phyloP scores from a whole-genome alignment of 2,329 filamentous ascomycete genomes.

The Pyricularia grisea region DNA sequence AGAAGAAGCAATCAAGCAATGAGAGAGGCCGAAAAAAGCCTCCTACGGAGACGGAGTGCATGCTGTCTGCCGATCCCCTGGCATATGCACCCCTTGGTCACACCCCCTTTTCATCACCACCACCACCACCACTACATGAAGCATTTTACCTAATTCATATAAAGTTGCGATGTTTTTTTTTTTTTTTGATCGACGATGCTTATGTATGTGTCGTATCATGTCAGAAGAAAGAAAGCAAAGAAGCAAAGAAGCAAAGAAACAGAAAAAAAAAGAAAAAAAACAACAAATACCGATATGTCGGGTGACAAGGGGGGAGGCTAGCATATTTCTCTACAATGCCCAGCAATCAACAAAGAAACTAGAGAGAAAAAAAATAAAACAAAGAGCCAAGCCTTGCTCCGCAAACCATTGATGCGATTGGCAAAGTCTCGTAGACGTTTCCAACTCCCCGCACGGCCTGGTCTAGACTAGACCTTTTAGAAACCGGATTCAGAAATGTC shows the following conservation, averaged over 20 bases:
- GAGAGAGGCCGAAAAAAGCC: neutral
- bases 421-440: neutral
- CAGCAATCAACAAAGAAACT: neutral
- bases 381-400: neutral
- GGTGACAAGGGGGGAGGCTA: neutral
- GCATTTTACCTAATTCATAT: neutral
- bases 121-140: neutral
- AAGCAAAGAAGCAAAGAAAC: too few species aligned
- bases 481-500: too few species aligned
- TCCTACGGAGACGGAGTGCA: too few species aligned
- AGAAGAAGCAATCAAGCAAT: neutral
- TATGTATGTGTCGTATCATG: neutral
- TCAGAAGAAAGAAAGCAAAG: too few species aligned
- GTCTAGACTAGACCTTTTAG: neutral
- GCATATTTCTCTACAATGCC: neutral
- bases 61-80: neutral
- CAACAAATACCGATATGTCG: neutral
- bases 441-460: neutral
- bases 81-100: neutral
- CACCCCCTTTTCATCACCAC: too few species aligned
- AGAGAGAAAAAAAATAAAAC: neutral
- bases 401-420: neutral
- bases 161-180: neutral
- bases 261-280: neutral
- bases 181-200: neutral